phyloP scores from a whole-genome alignment of 106 monocot species.

The Dendrobium huoshanense region DNA sequence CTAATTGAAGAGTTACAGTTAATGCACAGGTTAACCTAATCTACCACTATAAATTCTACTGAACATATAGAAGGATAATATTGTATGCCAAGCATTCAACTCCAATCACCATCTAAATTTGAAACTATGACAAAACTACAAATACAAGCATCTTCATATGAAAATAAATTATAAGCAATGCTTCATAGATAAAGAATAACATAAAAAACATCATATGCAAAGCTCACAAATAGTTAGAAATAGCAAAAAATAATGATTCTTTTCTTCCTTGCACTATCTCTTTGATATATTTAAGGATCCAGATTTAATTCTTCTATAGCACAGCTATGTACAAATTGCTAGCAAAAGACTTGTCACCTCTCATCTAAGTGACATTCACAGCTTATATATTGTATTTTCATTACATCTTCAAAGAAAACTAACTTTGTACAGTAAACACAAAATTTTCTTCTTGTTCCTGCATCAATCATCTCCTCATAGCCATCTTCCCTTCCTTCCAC shows the following conservation, averaged over 20 bases:
- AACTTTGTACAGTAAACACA: slow-evolving; percentile 49
- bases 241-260: neutral
- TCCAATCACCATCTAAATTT: neutral
- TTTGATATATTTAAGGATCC: no score
- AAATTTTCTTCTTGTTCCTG: slow-evolving; percentile 15
- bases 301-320: neutral
- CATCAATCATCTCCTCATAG: slow-evolving; percentile 7
- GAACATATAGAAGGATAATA: neutral
- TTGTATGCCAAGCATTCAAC: neutral
- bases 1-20: no score
- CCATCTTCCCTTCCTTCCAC: slow-evolving; percentile 17
- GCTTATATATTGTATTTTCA: slow-evolving; percentile 27
- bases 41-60: neutral
- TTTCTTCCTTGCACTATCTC: neutral
- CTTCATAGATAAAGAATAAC: neutral
- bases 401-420: slow-evolving; percentile 19
- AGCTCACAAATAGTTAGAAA: neutral
- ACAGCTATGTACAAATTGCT: slow-evolving; percentile 5
- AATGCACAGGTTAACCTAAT: no score
- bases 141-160: neutral
- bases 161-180: neutral
- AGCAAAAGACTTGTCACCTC: neutral
- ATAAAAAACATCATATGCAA: neutral
- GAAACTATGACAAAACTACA: no score
- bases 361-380: slow-evolving; percentile 25